Evolutionary conservation across 2,329 filamentous ascomycete genomes (phyloP).

Genomic region (Chrysoporthe puriensis): DNA sequence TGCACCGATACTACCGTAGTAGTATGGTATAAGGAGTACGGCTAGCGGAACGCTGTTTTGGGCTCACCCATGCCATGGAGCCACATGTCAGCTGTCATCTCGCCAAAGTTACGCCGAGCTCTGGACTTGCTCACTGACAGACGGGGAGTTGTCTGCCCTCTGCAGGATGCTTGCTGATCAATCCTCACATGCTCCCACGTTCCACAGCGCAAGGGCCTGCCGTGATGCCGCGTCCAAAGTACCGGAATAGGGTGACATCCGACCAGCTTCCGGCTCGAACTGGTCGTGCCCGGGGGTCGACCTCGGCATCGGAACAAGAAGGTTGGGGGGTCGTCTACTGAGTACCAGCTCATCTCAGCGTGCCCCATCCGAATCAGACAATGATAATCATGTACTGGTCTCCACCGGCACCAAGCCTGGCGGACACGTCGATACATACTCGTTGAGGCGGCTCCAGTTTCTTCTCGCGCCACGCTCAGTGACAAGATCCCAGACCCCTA

Average conservation of each 20-base stretch:
- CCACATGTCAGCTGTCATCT: background rate
- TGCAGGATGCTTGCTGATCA: background rate
- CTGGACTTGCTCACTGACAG: background rate
- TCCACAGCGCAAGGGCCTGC: background rate
- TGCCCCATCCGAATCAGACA: background rate
- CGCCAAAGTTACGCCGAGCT: background rate
- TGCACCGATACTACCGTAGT: too few species aligned
- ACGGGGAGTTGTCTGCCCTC: background rate
- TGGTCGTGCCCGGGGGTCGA: background rate
- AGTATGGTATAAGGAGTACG: background rate
- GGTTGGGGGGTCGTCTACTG: background rate
- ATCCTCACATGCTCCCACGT: background rate
- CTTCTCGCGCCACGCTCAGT: background rate
- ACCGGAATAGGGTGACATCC: background rate
- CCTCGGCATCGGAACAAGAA: constrained; percentile 6
- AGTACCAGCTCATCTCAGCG: constrained; percentile 1
- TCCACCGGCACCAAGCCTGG: background rate
- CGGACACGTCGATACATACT: background rate
- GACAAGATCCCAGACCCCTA: background rate
- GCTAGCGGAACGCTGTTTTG: background rate
- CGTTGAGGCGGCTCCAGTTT: background rate
- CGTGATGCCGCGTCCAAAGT: background rate
- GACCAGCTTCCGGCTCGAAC: too few species aligned
- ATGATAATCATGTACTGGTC: background rate
- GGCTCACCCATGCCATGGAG: background rate